Evolutionary conservation across 2,329 filamentous ascomycete genomes (phyloP).

Genomic region (Pseudogymnoascus sp.): DNA sequence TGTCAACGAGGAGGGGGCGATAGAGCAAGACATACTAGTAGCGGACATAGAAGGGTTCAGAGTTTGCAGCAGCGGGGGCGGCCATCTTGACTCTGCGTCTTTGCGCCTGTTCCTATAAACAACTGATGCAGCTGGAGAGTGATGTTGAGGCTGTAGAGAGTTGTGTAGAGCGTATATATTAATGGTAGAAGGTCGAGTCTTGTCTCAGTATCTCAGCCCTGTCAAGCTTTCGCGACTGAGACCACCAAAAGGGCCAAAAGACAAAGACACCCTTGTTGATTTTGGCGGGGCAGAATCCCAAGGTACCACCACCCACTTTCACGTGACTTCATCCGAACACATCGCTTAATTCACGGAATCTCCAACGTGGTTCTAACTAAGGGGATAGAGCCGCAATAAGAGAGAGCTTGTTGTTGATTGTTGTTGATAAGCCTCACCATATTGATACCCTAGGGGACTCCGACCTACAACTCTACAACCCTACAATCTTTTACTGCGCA

Average conservation of each 20-base stretch:
- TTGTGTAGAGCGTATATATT: not conserved
- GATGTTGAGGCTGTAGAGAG: not conserved
- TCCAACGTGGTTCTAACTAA: conserved; percentile 9
- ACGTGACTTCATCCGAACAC: not conserved
- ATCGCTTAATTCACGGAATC: conserved; percentile 7
- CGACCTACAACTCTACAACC: not conserved
- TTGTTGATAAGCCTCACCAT: conserved; percentile 3
- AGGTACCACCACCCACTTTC: conserved; percentile 1
- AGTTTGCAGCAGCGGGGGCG: conserved; percentile 46
- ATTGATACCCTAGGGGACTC: conserved; percentile 1
- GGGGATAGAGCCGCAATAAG: conserved; percentile 4
- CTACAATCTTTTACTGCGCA: conserved; percentile 10
- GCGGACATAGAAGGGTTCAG: conserved; percentile 78
- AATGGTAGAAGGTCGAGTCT: not conserved
- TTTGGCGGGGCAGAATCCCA: conserved; percentile 7
- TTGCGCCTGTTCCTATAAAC: not conserved
- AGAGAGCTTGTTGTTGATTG: conserved; percentile 4
- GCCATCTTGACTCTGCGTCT: conserved; percentile 19
- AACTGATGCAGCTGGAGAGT: not conserved
- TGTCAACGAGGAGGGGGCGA: not conserved
- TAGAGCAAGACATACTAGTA: conserved; percentile 68
- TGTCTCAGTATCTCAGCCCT: conserved; percentile 9
- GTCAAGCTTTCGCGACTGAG: conserved; percentile 6
- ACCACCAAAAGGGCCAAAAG: not conserved
- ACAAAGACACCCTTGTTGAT: not conserved